A percentile compares a stretch with the other conserved stretches of the same genome.
Evolutionary conservation across 2,329 filamentous ascomycete species (phyloP).

Genomic region (Aspergillus neoniger): DNA sequence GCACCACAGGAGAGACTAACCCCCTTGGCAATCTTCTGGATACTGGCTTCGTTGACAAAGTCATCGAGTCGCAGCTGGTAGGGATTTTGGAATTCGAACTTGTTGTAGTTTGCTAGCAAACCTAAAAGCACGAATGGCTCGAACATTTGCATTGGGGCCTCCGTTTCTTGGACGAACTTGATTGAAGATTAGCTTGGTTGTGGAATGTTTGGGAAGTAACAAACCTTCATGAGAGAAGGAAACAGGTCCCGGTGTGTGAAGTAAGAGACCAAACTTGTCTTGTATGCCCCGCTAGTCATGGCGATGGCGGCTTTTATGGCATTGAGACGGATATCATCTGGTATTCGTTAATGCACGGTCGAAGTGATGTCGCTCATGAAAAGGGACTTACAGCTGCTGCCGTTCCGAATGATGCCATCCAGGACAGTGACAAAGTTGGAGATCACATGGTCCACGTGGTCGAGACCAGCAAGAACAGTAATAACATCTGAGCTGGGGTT

Average conservation of each 20-base stretch:
- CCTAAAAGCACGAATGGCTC: conserved; percentile 82
- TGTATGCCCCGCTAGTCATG: conserved; percentile 89
- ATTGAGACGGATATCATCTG: conserved; percentile 74
- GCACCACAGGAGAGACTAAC: conserved; percentile 71
- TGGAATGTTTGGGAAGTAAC: conserved; percentile 14
- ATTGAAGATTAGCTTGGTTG: conserved; percentile 15
- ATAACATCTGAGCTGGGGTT: conserved; percentile 97
- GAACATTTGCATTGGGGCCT: conserved; percentile 63
- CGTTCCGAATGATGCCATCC: conserved; percentile 79
- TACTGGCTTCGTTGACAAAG: conserved; percentile 89
- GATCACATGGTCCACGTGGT: conserved; percentile 83
- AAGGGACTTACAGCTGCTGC: conserved; percentile 62
- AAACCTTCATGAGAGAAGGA: conserved; percentile 88
- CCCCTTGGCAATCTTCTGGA: conserved; percentile 76
- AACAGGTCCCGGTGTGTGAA: conserved; percentile 94
- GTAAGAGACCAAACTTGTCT: conserved; percentile 90
- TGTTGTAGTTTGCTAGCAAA: conserved; percentile 95
- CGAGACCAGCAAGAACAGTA: conserved; percentile 80
- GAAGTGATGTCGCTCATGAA: not conserved
- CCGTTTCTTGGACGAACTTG: conserved; percentile 79
- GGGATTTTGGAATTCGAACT: conserved; percentile 97
- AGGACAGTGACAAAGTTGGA: conserved; percentile 82
- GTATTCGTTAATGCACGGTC: conserved; percentile 6
- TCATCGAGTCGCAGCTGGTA: conserved; percentile 90
- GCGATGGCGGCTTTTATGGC: conserved; percentile 80